These are phyloP conservation scores for Suillus fuscotomentosus DNA, from an alignment of 768 basidiomycete species.

Conservation along the genomic window DNA sequence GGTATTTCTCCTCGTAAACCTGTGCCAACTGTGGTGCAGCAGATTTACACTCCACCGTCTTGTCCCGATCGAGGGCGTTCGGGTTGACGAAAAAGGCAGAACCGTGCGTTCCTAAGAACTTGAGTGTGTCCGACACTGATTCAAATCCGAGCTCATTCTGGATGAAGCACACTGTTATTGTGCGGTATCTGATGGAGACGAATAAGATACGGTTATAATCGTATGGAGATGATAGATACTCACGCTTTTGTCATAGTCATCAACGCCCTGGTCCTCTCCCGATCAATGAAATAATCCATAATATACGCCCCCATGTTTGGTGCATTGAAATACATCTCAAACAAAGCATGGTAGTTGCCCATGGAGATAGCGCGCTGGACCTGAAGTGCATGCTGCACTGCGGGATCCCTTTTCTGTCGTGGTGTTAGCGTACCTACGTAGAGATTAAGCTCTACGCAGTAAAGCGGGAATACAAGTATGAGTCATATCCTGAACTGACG, in stretches of 20 bases:
- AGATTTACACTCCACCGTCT: conserved; percentile 70
- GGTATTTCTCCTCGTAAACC: conserved; percentile 77
- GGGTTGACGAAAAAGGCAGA: conserved; percentile 68
- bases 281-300: conserved; percentile 96
- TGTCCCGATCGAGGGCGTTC: conserved; percentile 57
- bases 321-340: conserved; percentile 77
- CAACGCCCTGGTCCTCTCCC: conserved; percentile 85
- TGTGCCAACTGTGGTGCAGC: conserved; percentile 55
- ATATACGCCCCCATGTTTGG: conserved; percentile 99
- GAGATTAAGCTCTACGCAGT: conserved; percentile 82
- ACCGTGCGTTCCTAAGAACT: conserved; percentile 70
- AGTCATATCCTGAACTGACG: conserved; percentile 3
- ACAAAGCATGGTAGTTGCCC: conserved; percentile 93
- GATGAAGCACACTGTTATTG: conserved; percentile 75
- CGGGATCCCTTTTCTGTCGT: conserved; percentile 77
- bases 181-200: conserved; percentile 63
- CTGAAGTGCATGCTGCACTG: conserved; percentile 84
- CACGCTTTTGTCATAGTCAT: conserved; percentile 93
- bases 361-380: conserved; percentile 89
- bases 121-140: conserved; percentile 51
- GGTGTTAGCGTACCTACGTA: conserved; percentile 97
- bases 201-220: conserved; percentile 7
- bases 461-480: conserved; percentile 2
- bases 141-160: conserved; percentile 86
- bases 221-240: conserved; percentile 30